These are phyloP conservation scores for Babesia sp. DNA, from an alignment of 169 alveolate species.

Conservation along the genomic window DNA sequence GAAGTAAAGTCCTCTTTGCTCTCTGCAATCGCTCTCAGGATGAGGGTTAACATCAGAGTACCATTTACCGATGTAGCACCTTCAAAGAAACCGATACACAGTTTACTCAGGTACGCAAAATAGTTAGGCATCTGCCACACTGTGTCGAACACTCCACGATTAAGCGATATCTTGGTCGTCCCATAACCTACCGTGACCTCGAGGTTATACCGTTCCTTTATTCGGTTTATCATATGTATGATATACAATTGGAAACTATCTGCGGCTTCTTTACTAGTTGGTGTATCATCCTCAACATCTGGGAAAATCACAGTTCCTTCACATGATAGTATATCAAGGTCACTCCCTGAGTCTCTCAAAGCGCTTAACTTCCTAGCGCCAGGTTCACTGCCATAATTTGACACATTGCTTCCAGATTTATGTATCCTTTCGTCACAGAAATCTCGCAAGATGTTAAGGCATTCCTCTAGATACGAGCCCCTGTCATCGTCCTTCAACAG, in stretches of 20 bases:
- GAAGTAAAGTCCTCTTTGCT: constrained; percentile 10
- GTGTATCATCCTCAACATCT: neutral
- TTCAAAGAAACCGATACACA: constrained; percentile 32
- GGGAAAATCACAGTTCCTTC: neutral
- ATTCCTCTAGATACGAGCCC: neutral
- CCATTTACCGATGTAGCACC: constrained; percentile 11
- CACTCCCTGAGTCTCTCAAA: neutral
- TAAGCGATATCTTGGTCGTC: neutral
- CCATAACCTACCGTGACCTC: constrained; percentile 3
- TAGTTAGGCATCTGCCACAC: constrained; percentile 15
- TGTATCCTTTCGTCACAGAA: constrained; percentile 6
- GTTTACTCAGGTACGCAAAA: constrained; percentile 13
- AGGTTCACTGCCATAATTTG: constrained; percentile 19
- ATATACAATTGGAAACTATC: constrained; percentile 21
- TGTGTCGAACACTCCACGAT: neutral
- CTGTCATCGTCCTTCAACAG: neutral
- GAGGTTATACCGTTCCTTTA: neutral
- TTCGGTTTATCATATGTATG: neutral
- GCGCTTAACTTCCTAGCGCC: neutral
- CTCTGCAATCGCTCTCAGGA: constrained; percentile 13
- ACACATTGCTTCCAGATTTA: neutral
- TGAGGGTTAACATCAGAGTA: constrained; percentile 5
- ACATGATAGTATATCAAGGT: neutral
- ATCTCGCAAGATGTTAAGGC: neutral
- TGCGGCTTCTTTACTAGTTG: neutral